These are phyloP conservation scores for Angomonas ambiguus DNA, from an alignment of 208 protist species.

Conservation along the genomic window DNA sequence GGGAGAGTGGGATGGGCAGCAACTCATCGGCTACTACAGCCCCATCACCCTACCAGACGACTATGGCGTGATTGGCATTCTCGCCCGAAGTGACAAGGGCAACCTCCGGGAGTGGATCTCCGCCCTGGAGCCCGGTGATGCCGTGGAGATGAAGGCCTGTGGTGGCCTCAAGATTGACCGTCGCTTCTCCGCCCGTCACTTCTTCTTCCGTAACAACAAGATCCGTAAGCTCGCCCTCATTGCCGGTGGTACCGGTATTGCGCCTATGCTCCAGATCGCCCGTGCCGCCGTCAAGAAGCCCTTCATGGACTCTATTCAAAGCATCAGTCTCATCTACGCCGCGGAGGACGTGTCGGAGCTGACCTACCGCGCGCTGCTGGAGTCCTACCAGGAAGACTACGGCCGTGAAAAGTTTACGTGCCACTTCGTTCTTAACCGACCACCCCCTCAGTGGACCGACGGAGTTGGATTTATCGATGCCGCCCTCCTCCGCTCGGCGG, in stretches of 20 bases:
- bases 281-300: slow-evolving; percentile 69
- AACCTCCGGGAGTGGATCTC: slow-evolving; percentile 51
- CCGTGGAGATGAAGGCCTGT: slow-evolving; percentile 76
- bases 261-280: slow-evolving; percentile 91
- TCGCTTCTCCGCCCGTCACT: slow-evolving; percentile 31
- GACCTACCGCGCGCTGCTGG: slow-evolving; percentile 47
- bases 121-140: slow-evolving; percentile 56
- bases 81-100: slow-evolving; percentile 54
- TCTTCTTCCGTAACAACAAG: slow-evolving; percentile 55
- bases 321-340: slow-evolving; percentile 65
- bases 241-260: slow-evolving; percentile 86
- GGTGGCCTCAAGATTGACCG: slow-evolving; percentile 48
- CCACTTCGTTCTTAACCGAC: slow-evolving; percentile 61
- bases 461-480: slow-evolving; percentile 58
- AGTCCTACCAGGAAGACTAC: slow-evolving; percentile 39
- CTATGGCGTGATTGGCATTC: slow-evolving; percentile 53
- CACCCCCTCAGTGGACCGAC: slow-evolving; percentile 53
- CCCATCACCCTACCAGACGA: slow-evolving; percentile 74
- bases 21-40: slow-evolving; percentile 63
- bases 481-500: slow-evolving; percentile 29
- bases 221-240: slow-evolving; percentile 61
- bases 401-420: slow-evolving; percentile 49
- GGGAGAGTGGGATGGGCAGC: slow-evolving; percentile 41
- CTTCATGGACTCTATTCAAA: slow-evolving; percentile 43
- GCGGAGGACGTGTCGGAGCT: slow-evolving; percentile 55